phyloP scores from a whole-genome alignment of 768 basidiomycete species.

The Boletus barrowsii region DNA sequence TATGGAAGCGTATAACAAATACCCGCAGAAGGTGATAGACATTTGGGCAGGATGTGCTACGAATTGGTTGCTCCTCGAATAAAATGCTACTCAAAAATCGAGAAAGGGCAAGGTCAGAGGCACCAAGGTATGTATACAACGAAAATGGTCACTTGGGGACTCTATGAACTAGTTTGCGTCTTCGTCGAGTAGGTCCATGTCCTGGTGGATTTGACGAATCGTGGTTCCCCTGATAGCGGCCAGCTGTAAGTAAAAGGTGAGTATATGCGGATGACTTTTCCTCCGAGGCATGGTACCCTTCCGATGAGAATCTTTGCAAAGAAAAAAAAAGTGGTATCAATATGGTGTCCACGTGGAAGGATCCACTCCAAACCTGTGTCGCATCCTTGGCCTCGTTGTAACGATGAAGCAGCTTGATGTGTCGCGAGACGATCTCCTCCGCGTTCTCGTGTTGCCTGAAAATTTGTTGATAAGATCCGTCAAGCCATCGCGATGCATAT shows the following conservation, averaged over 20 bases:
- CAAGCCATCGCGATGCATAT: slow-evolving; percentile 5
- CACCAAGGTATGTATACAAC: not conserved
- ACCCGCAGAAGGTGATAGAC: slow-evolving; percentile 15
- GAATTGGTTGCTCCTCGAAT: slow-evolving; percentile 31
- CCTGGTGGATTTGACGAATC: slow-evolving; percentile 69
- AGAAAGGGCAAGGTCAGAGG: not conserved
- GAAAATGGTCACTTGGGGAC: not conserved
- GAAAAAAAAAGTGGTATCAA: not conserved
- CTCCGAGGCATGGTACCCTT: slow-evolving; percentile 44
- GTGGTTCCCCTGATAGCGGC: slow-evolving; percentile 68
- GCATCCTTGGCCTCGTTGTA: slow-evolving; percentile 87
- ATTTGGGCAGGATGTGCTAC: slow-evolving; percentile 34
- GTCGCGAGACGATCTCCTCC: slow-evolving; percentile 56
- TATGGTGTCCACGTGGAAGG: not conserved
- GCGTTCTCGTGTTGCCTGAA: slow-evolving; percentile 45
- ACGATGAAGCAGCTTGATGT: slow-evolving; percentile 68
- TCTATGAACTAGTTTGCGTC: slow-evolving; percentile 41
- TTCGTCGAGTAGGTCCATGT: slow-evolving; percentile 57
- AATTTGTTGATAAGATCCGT: not conserved
- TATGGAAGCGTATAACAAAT: not conserved
- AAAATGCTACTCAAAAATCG: slow-evolving; percentile 2
- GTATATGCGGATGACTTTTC: slow-evolving; percentile 4
- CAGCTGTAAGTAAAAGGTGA: slow-evolving; percentile 45
- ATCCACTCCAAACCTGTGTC: slow-evolving; percentile 50
- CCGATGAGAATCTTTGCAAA: slow-evolving; percentile 68